A percentile compares a stretch with the other conserved stretches of the same genome.
phyloP scores from a whole-genome alignment of 1,284 basidiomycete species.

The Sporisorium graminicola region DNA sequence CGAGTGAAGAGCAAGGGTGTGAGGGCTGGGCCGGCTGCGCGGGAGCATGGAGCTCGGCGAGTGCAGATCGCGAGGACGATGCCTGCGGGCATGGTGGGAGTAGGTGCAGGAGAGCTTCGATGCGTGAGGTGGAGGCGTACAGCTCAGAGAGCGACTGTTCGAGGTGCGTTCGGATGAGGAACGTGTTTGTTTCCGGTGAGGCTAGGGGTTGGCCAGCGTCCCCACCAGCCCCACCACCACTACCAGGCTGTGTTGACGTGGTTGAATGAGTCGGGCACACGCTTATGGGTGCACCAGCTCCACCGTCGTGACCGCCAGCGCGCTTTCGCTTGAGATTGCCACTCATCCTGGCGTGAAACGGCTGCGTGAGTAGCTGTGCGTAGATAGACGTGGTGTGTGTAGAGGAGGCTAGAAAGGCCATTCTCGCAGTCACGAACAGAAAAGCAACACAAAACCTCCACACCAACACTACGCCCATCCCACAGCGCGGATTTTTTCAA shows the following conservation, averaged over 20 bases:
- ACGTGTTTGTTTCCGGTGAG: no score
- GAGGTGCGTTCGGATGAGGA: not conserved
- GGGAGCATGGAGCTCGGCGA: not conserved
- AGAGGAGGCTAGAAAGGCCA: no score
- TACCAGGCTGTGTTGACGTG: no score
- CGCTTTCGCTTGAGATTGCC: conserved; percentile 22
- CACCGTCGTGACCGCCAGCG: not conserved
- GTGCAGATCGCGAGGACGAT: not conserved
- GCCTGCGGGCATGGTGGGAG: not conserved
- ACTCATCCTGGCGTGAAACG: conserved; percentile 7
- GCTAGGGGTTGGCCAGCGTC: no score
- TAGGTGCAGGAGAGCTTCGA: not conserved
- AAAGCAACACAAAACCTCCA: conserved; percentile 12
- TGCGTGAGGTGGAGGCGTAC: not conserved
- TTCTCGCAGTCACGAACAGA: not conserved
- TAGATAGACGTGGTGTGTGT: no score
- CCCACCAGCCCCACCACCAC: no score
- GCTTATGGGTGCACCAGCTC: not conserved
- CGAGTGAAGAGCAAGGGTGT: not conserved
- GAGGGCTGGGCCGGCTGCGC: conserved; percentile 1
- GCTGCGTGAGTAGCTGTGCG: no score
- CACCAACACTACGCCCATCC: conserved; percentile 25
- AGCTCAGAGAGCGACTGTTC: conserved; percentile 6
- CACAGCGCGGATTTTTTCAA: no score
- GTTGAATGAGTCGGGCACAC: no score